Evolutionary conservation across 345 rosid species (phyloP).

Genomic region (Eucalyptus pumila): DNA sequence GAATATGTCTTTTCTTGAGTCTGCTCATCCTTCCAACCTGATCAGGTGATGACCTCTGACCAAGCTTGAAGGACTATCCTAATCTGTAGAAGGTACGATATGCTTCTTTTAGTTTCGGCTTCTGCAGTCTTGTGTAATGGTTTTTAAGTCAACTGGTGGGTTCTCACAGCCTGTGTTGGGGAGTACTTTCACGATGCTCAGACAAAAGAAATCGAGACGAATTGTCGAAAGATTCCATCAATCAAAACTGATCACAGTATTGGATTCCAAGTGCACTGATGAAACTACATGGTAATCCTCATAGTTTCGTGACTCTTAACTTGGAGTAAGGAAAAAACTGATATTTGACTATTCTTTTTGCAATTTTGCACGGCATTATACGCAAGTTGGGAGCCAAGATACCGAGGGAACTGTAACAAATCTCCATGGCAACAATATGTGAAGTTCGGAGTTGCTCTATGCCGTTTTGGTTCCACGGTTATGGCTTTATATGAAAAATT

Average conservation of each 20-base stretch:
- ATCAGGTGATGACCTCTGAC: constrained; percentile 67
- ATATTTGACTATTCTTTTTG: not conserved
- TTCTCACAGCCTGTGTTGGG: constrained; percentile 45
- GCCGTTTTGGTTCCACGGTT: constrained; percentile 41
- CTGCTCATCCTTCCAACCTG: constrained; percentile 62
- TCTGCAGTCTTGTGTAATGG: not conserved
- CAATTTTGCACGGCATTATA: constrained; percentile 31
- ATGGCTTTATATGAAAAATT: constrained; percentile 13
- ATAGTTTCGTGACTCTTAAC: not conserved
- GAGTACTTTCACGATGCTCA: constrained; percentile 39
- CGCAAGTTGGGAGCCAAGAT: constrained; percentile 81
- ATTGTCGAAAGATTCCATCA: constrained; percentile 32
- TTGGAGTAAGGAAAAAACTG: not conserved
- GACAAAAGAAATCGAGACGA: not conserved
- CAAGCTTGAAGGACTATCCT: constrained; percentile 60
- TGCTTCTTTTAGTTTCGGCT: not conserved
- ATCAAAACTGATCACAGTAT: constrained; percentile 47
- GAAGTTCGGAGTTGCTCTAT: constrained; percentile 63
- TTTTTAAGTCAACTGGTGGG: not conserved
- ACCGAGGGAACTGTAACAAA: constrained; percentile 29
- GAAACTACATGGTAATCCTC: constrained; percentile 31
- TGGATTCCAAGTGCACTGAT: constrained; percentile 63
- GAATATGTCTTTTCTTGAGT: constrained; percentile 56
- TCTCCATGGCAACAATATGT: constrained; percentile 67
- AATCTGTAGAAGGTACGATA: constrained; percentile 44